Conservation (phyloP, 371 early-diverging fungal genomes). For the Chytridiales sp. region DNA sequence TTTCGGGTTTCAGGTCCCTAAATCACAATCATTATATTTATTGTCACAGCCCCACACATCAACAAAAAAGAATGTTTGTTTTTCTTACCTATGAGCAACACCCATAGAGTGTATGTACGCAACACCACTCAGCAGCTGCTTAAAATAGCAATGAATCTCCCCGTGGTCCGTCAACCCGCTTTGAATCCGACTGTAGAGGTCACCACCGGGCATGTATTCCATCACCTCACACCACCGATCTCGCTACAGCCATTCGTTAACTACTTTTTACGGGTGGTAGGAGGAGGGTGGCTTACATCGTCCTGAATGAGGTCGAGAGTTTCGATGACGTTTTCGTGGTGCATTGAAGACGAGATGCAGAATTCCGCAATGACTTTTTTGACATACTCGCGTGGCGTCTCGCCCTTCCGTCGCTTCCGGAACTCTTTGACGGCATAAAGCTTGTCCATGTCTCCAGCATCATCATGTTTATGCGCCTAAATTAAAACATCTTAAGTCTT, state of each 20-base stretch:
- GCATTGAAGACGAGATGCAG: constrained; percentile 83
- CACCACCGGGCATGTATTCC: constrained; percentile 64
- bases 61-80: neutral
- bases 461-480: constrained; percentile 32
- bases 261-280: neutral
- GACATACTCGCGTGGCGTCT: constrained; percentile 83
- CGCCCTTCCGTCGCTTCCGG: constrained; percentile 79
- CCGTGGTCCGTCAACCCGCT: constrained; percentile 31
- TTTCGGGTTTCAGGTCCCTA: constrained; percentile 64
- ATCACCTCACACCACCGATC: constrained; percentile 90
- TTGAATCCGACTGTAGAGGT: constrained; percentile 38
- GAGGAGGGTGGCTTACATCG: constrained; percentile 46
- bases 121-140: constrained; percentile 88
- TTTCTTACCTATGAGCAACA: constrained; percentile 74
- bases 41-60: no score
- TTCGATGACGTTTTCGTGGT: constrained; percentile 86
- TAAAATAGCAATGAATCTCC: constrained; percentile 71
- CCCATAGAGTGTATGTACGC: constrained; percentile 90
- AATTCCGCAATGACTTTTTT: constrained; percentile 88
- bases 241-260: constrained; percentile 18
- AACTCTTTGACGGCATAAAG: constrained; percentile 89
- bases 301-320: constrained; percentile 91
- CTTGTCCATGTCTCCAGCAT: constrained; percentile 60
- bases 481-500: neutral
- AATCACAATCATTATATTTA: neutral